Base-by-base conservation (phyloP, 2,329 filamentous ascomycete species). In the Ceratocystis smalleyi region DNA sequence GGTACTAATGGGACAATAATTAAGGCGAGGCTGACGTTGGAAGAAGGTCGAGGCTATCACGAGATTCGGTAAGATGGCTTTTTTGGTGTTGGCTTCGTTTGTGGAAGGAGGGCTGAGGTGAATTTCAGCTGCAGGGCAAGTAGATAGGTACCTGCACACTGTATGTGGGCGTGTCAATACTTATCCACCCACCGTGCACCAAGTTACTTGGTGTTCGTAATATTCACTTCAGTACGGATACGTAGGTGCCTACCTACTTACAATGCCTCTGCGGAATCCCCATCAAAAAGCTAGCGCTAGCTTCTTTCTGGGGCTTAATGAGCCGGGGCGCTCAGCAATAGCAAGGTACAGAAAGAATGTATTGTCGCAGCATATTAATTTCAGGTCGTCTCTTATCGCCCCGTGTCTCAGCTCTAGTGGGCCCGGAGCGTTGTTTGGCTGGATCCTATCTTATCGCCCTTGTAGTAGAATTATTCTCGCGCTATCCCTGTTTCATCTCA, bases 401-500 rank as follows among this genome's bases (percentile, higher is more conserved):
- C 51, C 10, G 51, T 27, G 22, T n/a, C 51, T n/a, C 22, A 30
- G 51, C 51, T 30, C 17, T 3, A 35, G 15, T 57, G 54, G 27
- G 24, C 54, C 30, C 15, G 27, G 30, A 12, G 27, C 30, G 2
- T 2, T 35, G 27, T 15, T 40, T 55, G 51, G 27, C 54, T 30
- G 15, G 27, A 35, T 57, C 27, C 54, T 57, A 57, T 57, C 54
- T 57, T 57, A 57, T 57, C 54, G 24, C 15, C 51, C 17, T n/a
- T 57, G 17, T 30, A 32, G 32, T 57, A 40, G 3, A 40, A 40
- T 40, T 15, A 57, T 57, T 57, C 54, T 35, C 54, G 12, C 54
- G 27, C 27, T 35, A 57, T 57, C 54, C 54, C 54, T 57, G 54
- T 57, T 57, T 57, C 54, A 57, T 57, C 54, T 24, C 54, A 57